phyloP scores from a whole-genome alignment of 768 basidiomycete species.

The Hortiboletus flavorubellus region DNA sequence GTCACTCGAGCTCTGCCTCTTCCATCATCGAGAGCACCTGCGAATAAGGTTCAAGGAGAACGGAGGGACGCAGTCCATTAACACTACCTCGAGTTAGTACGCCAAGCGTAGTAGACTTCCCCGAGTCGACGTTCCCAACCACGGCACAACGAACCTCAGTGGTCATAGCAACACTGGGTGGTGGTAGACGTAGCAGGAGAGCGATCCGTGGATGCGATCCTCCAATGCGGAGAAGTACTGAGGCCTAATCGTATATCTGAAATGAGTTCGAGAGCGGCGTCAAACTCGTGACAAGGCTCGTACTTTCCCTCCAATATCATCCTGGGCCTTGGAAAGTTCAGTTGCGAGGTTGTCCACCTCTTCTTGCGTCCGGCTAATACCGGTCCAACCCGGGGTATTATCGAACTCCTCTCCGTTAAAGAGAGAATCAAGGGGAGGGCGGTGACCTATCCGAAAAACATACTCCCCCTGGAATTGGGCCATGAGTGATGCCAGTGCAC shows the following conservation, averaged over 20 bases:
- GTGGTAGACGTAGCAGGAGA: constrained; percentile 70
- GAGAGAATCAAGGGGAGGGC: constrained; percentile 54
- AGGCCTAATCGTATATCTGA: constrained; percentile 39
- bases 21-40: constrained; percentile 78
- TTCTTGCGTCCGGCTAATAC: constrained; percentile 45
- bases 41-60: constrained; percentile 4
- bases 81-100: constrained; percentile 85
- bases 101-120: constrained; percentile 92
- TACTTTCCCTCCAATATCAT: constrained; percentile 83
- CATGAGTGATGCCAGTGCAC: constrained; percentile 60
- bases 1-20: constrained; percentile 80
- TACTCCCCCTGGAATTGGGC: constrained; percentile 72
- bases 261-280: background rate
- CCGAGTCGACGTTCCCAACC: constrained; percentile 92
- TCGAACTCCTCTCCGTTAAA: constrained; percentile 49
- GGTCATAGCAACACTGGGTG: constrained; percentile 69
- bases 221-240: constrained; percentile 48
- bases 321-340: constrained; percentile 48
- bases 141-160: constrained; percentile 95
- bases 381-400: constrained; percentile 52
- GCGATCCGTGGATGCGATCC: constrained; percentile 52
- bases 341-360: constrained; percentile 49
- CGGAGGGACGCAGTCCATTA: constrained; percentile 18
- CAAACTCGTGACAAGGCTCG: constrained; percentile 1
- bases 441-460: constrained; percentile 67